These are phyloP conservation scores for Dalbergia oliveri DNA, from an alignment of 306 rosid genomes.

Conservation along the genomic window DNA sequence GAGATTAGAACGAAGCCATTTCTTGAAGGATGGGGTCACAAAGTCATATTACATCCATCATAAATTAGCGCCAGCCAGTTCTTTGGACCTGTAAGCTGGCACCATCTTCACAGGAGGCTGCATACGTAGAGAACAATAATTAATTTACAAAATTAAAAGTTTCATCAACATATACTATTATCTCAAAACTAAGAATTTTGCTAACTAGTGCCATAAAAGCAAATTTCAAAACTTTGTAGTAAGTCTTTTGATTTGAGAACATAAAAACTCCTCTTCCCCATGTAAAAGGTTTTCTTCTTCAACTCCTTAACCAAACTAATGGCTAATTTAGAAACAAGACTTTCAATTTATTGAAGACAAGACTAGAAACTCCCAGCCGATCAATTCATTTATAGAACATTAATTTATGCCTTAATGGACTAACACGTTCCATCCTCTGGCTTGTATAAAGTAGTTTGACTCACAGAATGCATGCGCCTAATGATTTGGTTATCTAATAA, in stretches of 20 bases:
- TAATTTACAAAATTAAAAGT: conserved; percentile 26
- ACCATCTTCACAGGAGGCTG: conserved; percentile 70
- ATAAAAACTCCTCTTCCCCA: too few species aligned
- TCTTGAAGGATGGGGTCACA: conserved; percentile 36
- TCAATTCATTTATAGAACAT: background rate
- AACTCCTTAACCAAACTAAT: too few species aligned
- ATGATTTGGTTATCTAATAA: background rate
- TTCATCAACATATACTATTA: background rate
- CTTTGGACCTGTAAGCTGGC: conserved; percentile 50
- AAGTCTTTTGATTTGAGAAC: too few species aligned
- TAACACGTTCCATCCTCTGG: background rate
- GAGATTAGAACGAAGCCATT: conserved; percentile 34
- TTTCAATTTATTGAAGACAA: background rate
- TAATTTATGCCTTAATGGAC: background rate
- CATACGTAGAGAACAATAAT: conserved; percentile 39
- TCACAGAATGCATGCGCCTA: background rate
- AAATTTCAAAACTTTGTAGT: background rate
- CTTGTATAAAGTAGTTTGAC: background rate
- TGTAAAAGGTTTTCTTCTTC: too few species aligned
- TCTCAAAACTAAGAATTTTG: background rate
- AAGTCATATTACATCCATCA: conserved; percentile 44
- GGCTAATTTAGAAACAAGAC: background rate
- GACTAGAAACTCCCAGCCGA: background rate
- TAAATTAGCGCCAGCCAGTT: conserved; percentile 52
- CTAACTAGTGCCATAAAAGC: background rate